Evolutionary conservation across 495 filamentous ascomycete species (phyloP).

Genomic region (Aspergillus taichungensis): DNA sequence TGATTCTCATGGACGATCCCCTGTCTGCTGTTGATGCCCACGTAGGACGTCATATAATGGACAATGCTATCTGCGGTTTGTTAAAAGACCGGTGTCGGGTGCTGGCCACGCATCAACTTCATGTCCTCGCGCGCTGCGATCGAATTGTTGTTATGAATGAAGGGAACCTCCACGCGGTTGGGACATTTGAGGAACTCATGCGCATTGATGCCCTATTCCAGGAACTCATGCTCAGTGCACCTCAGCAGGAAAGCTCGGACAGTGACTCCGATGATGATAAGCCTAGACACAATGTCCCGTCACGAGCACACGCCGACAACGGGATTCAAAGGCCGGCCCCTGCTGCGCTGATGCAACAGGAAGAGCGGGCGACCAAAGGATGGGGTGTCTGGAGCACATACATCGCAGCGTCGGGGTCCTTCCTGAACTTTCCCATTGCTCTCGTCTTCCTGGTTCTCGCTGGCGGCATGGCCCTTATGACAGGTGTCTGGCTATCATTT

Average conservation of each 20-base stretch:
- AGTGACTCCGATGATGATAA: conserved; percentile 41
- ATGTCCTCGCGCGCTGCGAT: conserved; percentile 84
- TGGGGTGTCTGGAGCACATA: conserved; percentile 81
- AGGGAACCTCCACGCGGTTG: conserved; percentile 71
- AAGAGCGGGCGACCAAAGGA: conserved; percentile 70
- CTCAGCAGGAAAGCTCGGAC: conserved; percentile 57
- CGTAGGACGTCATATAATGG: conserved; percentile 90
- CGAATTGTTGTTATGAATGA: conserved; percentile 86
- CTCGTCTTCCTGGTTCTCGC: conserved; percentile 57
- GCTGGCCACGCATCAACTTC: conserved; percentile 89
- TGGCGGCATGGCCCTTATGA: conserved; percentile 77
- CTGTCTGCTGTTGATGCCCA: conserved; percentile 79
- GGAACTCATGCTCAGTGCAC: conserved; percentile 73
- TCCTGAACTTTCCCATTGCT: conserved; percentile 59
- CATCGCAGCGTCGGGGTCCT: conserved; percentile 65
- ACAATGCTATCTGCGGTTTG: conserved; percentile 85
- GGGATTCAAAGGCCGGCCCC: conserved; percentile 43
- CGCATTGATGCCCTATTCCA: conserved; percentile 62
- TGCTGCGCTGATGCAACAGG: conserved; percentile 74
- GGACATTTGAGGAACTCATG: conserved; percentile 85
- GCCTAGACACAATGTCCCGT: not conserved
- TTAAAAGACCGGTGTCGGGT: conserved; percentile 83
- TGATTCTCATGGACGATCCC: conserved; percentile 79
- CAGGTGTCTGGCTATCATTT: conserved; percentile 85
- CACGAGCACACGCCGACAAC: not conserved